Base-by-base conservation (phyloP, 306 rosid species). In the Erythrophleum fordii region DNA sequence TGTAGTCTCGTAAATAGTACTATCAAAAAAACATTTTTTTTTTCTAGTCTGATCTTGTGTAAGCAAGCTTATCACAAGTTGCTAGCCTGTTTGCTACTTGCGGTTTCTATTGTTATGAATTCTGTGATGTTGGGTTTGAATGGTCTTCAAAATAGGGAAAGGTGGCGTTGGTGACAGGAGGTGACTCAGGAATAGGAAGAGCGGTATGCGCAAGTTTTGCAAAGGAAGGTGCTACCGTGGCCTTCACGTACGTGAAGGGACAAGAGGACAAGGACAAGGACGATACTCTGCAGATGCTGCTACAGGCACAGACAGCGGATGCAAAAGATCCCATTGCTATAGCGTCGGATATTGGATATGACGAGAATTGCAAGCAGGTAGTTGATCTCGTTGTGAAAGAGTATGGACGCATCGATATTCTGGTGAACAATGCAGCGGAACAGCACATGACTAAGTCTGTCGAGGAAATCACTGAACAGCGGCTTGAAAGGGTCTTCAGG, bases 81-180 rank as follows among this genome's bases (percentile, higher is more conserved):
- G 34, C 34, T 31, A 31, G 4, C 2, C 34, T 31, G 4, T n/a
- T n/a, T n/a, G n/a, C n/a, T n/a, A n/a, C n/a, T 1, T 31, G 34
- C 34, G 1, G 34, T 1, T 31, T 31, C 34, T 31, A 31, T 31
- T 1, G 34, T 37, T 5, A 37, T 5, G 42, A 37, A 37, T 37
- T 37, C 42, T 3, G 34, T 5, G 14, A 28, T 17, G 46, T 35
- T 64, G 22, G 69, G 17, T 6, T 13, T 28, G 48, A 37, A 49
- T 73, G 79, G 37, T 62, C 9, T 62, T 67, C 3, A n/a, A 3
- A 34, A n/a, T 39, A 88, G 84, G 90, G 91, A 28, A 90, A 86
- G 78, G 93, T 87, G 82, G 90, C 91, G 3, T 78, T 90, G 77
- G 91, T 90, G 84, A 90, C 91, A 18, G 90, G 93, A 10, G 91